phyloP scores from a whole-genome alignment of 202 grass and related monocot species.

The Zizania palustris region DNA sequence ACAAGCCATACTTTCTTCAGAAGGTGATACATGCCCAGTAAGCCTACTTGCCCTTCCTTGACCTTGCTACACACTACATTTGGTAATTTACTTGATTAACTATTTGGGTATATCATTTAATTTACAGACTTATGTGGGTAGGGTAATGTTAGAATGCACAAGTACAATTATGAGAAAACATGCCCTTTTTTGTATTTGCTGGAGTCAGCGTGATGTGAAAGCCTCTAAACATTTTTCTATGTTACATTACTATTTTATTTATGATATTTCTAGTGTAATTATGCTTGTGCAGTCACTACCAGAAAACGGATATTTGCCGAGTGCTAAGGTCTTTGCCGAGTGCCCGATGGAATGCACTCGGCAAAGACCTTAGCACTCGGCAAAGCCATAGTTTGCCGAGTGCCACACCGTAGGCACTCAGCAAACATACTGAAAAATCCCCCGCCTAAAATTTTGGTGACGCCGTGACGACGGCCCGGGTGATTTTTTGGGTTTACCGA shows the following conservation, averaged over 20 bases:
- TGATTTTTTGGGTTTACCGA: too few relatives aligned
- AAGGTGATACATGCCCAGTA: slow-evolving; percentile 94
- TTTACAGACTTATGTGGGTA: slow-evolving; percentile 12
- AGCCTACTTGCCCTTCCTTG: slow-evolving; percentile 32
- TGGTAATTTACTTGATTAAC: slow-evolving; percentile 5
- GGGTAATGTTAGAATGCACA: slow-evolving; percentile 22
- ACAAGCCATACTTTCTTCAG: slow-evolving; percentile 80
- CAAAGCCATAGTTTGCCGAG: too few relatives aligned
- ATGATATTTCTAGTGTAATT: background rate
- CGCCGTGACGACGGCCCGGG: too few relatives aligned
- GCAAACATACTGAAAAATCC: too few relatives aligned
- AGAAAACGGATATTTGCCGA: too few relatives aligned
- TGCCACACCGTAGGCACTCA: too few relatives aligned
- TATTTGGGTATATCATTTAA: slow-evolving; percentile 26
- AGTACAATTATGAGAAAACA: background rate
- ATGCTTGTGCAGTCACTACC: background rate
- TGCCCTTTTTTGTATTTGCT: background rate
- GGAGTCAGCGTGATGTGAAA: background rate
- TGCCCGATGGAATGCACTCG: too few relatives aligned
- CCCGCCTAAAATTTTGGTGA: too few relatives aligned
- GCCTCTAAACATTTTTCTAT: slow-evolving; percentile 2
- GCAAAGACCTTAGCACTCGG: too few relatives aligned
- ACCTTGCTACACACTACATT: too few relatives aligned
- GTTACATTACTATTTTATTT: background rate
- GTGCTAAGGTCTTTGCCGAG: too few relatives aligned